These are phyloP conservation scores for Auricularia sp. DNA, from an alignment of 768 basidiomycete species.

Conservation along the genomic window DNA sequence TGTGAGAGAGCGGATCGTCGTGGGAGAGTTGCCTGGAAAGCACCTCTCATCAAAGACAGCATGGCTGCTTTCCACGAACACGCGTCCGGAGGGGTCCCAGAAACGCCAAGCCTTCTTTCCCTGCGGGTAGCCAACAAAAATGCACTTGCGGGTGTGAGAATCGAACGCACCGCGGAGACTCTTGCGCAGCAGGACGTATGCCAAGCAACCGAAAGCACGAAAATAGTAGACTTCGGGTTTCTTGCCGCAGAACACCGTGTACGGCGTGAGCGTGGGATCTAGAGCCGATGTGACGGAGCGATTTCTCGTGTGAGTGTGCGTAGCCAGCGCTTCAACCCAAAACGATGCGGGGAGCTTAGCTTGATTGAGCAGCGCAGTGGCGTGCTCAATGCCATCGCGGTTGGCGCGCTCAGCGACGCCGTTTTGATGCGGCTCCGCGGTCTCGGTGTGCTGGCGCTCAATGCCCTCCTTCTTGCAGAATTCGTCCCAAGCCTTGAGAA, in stretches of 20 bases:
- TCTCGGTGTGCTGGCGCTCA: background rate
- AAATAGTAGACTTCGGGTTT: constrained; percentile 10
- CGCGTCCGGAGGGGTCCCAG: constrained; percentile 23
- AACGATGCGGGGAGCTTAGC: background rate
- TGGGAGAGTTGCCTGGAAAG: constrained; percentile 13
- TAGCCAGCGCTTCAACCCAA: background rate
- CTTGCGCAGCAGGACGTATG: constrained; percentile 12
- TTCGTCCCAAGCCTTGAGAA: background rate
- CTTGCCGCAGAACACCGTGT: constrained; percentile 14
- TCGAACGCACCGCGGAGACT: constrained; percentile 12
- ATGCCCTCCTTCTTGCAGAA: background rate
- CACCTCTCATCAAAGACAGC: constrained; percentile 26
- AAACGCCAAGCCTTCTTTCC: constrained; percentile 24
- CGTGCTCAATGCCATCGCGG: background rate
- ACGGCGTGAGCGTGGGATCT: constrained; percentile 12
- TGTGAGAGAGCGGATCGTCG: background rate
- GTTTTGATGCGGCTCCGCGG: background rate
- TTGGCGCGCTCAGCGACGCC: constrained; percentile 3
- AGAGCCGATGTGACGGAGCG: background rate
- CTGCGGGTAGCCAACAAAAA: constrained; percentile 30
- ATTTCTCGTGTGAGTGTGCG: background rate
- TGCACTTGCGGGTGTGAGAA: constrained; percentile 23
- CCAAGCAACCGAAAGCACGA: constrained; percentile 13
- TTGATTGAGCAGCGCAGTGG: background rate
- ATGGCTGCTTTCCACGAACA: constrained; percentile 18